Base-by-base conservation (phyloP, 768 basidiomycete species). In the Hygrocybe coccinea region DNA sequence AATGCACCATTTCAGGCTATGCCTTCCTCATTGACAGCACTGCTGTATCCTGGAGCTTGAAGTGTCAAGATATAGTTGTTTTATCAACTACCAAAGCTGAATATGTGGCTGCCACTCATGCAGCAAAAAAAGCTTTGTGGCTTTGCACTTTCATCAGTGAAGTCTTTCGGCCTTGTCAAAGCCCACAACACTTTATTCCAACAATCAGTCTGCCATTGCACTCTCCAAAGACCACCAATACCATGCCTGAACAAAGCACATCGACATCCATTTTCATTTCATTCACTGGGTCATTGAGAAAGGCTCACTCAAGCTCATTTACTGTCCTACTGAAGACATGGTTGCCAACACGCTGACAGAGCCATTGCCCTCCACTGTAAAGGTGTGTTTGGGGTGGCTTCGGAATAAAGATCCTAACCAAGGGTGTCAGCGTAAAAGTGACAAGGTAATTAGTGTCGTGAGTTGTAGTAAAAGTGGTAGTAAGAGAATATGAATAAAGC, bases 181-280 rank as follows among this genome's bases (percentile, higher is more conserved):
- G 15, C 55, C 50, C 12, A 49, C 52, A 53, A 25, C 22, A 29
- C 24, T 56, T 56, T 29, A 39, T 39, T 55, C 24, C 2, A 60
- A 66, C 58, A 62, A 61, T 34, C 35, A 60, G 47, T 17, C 58
- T 11, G 57, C 56, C 6, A 59, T 64, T 45, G 52, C 57, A 8
- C 58, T 67, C 17, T 29, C 62, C 0, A 45, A 61, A n/a, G 66
- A 72, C 52, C 60, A 64, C n/a, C 53, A 58, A 14, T 63, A 65
- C 47, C 67, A 70, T 38, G 37, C 62, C 5, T 50, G 64, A 7
- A 64, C 67, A 12, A 73, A 72, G 54, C 71, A 73, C 61, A 72
- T 73, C 54, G 66, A 69, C 45, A 65, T 69, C 25, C 61, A 61
- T 5, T 63, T 68, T 50, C 68, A 71, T 53, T 63, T 60, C 43